These are phyloP conservation scores for Sphaerulina vaccinii DNA, from an alignment of 2,329 filamentous ascomycete species.

Conservation along the genomic window DNA sequence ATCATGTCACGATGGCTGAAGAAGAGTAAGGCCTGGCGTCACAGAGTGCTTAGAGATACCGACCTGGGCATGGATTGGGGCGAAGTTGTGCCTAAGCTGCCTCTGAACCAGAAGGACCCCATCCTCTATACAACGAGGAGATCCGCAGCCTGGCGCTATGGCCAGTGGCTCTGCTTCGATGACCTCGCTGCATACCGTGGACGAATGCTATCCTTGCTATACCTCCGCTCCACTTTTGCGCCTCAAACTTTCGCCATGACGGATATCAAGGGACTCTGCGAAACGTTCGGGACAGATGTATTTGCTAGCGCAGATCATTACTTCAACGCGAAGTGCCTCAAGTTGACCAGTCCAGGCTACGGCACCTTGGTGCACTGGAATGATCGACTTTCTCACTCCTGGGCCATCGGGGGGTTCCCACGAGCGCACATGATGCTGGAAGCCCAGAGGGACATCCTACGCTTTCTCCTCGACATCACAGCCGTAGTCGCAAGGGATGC, in stretches of 20 bases:
- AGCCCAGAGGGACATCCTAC: not conserved
- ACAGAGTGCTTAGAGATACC: not conserved
- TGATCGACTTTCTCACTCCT: not conserved
- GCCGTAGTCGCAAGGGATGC: too few relatives aligned
- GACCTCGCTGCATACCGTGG: not conserved
- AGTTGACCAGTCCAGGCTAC: not conserved
- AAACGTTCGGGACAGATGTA: not conserved
- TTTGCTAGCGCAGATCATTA: too few relatives aligned
- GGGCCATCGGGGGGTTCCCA: not conserved
- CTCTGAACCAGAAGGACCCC: too few relatives aligned
- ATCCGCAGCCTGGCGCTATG: not conserved
- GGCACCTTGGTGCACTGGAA: not conserved
- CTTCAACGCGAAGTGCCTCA: slow-evolving; percentile 1
- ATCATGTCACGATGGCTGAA: not conserved
- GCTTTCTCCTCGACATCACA: not conserved
- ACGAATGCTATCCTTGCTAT: not conserved
- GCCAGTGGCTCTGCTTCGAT: not conserved
- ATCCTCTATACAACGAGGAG: too few relatives aligned
- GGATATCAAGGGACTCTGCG: not conserved
- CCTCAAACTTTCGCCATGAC: not conserved
- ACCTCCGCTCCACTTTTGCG: not conserved
- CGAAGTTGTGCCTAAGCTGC: too few relatives aligned
- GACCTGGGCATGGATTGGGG: not conserved
- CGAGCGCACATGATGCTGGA: not conserved
- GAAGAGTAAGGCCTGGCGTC: not conserved